Base-by-base conservation (phyloP, 139 green algal genomes). In the Chlamydomonas incerta region DNA sequence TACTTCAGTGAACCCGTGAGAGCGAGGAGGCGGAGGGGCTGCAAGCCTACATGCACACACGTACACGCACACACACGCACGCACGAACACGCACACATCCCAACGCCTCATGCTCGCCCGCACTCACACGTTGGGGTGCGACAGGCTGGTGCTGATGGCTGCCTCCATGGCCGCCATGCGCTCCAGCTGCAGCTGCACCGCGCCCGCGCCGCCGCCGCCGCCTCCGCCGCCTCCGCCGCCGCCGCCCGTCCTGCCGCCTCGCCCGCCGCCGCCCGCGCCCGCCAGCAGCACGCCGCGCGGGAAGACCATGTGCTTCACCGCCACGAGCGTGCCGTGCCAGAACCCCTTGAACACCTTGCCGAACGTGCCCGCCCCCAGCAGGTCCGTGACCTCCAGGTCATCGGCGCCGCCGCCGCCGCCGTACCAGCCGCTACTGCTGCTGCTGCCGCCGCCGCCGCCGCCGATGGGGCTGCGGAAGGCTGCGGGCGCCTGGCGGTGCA, bases 91-190 rank as follows among this genome's bases (percentile, higher is more conserved):
- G 11, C 13, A 6, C 60, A 67, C 21, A 6, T n/a, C 24, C 13
- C 13, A 6, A 11, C 5, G 6, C 60, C 13, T n/a, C 24, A 15
- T 6, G 13, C 13, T 15, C 24, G 23, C 67, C 33, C 67, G 69
- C 73, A 52, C 41, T 58, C 8, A 80, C 41, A 80, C 50, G 52
- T 80, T 80, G n/a, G 73, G 73, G 52, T 80, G 73, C 11, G 52
- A 52, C 31, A 80, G 34, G 21, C 50, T 68, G 9, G 73, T 68
- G 52, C 50, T 68, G 31, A 80, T 80, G 37, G 73, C 73, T 24
- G 73, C 73, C 55, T 80, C 73, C 88, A 91, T 91, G 37, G 87
- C 72, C 21, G 88, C 88, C 88, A 91, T 91, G 67, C 77, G 82
- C 73, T 88, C 79, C 28, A 80, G 84, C 80, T 88, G 87, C 50